Conservation (phyloP, 176 grass and related monocot genomes). For the Elaeis guineensis region DNA sequence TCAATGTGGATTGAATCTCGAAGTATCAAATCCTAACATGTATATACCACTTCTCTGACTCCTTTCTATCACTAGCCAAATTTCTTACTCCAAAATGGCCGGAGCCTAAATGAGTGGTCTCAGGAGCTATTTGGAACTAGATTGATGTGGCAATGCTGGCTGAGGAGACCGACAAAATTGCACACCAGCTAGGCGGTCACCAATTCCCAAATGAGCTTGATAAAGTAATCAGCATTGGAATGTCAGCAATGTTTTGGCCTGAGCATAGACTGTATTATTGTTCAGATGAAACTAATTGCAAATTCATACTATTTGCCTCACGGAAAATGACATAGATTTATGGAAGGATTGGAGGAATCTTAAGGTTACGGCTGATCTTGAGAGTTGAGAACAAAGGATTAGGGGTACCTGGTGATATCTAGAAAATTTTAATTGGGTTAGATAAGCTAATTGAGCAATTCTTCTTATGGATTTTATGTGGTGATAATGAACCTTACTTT, state of each 20-base stretch:
- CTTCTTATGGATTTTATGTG: too few species aligned
- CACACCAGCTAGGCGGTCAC: conserved; percentile 48
- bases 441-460: too few species aligned
- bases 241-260: conserved; percentile 40
- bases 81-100: background rate
- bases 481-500: too few species aligned
- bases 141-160: conserved; percentile 19
- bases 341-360: too few species aligned
- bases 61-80: too few species aligned
- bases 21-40: too few species aligned
- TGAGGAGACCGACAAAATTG: conserved; percentile 35
- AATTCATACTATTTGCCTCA: conserved; percentile 42
- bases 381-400: too few species aligned
- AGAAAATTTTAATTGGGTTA: too few species aligned
- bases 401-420: too few species aligned
- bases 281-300: conserved; percentile 29
- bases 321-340: background rate
- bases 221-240: conserved; percentile 25
- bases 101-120: conserved; percentile 40
- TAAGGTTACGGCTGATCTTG: too few species aligned
- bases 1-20: too few species aligned
- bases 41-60: too few species aligned
- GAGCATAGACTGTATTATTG: conserved; percentile 22
- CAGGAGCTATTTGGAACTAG: conserved; percentile 21
- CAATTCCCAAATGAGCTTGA: conserved; percentile 39